Percentiles rank a stretch among this genome's conserved stretches.
Conservation (phyloP, 1,139 yeast species). For the Hanseniaspora uvarum region DNA sequence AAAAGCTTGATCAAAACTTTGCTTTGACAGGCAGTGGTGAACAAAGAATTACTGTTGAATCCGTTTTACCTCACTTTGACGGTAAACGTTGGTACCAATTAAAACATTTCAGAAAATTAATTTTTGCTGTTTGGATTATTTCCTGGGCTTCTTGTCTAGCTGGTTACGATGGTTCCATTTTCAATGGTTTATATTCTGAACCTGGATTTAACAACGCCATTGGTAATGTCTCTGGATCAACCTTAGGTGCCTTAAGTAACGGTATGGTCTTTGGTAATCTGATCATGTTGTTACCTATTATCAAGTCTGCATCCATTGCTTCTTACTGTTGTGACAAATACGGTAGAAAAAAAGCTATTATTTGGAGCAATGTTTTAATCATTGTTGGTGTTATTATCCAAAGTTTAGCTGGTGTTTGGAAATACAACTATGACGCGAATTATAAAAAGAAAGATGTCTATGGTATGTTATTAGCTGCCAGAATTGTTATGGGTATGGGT, state of each 20-base stretch:
- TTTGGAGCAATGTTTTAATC: conserved; percentile 36
- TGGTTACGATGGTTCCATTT: conserved; percentile 45
- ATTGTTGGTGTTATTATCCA: conserved; percentile 41
- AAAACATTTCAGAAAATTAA: conserved; percentile 3
- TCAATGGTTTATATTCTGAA: conserved; percentile 42
- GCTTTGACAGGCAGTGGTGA: neutral
- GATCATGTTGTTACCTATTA: conserved; percentile 18
- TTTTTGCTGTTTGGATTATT: conserved; percentile 32
- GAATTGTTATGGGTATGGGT: conserved; percentile 44
- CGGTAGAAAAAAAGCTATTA: conserved; percentile 40
- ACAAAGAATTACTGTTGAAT: conserved; percentile 26
- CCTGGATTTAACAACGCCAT: conserved; percentile 25
- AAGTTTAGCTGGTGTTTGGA: conserved; percentile 32
- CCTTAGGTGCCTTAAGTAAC: conserved; percentile 39
- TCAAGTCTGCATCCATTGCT: conserved; percentile 23
- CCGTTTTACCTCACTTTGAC: conserved; percentile 15
- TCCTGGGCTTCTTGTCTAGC: conserved; percentile 40
- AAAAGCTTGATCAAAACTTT: neutral
- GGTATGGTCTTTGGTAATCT: conserved; percentile 45
- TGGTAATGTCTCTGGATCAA: conserved; percentile 37
- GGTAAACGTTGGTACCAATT: conserved; percentile 16
- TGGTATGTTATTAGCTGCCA: conserved; percentile 39
- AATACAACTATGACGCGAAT: conserved; percentile 18
- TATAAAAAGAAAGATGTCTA: conserved; percentile 26
- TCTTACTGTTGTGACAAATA: conserved; percentile 36